Evolutionary conservation across 257 asterid genomes (phyloP).

Genomic region (Nicotiana noctiflora): DNA sequence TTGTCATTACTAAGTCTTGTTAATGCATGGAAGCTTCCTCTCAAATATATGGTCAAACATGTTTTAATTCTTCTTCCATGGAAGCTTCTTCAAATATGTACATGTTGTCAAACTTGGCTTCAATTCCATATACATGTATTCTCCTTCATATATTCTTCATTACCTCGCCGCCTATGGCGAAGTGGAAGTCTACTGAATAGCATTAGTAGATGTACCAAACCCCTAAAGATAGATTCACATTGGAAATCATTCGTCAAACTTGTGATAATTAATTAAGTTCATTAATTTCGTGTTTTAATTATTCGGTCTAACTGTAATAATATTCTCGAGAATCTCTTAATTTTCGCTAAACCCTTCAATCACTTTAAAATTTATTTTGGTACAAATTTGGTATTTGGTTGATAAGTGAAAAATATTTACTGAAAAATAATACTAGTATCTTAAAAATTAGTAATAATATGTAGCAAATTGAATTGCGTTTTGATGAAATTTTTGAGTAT

Average conservation of each 20-base stretch:
- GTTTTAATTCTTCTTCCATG: background rate
- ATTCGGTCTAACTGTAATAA: background rate
- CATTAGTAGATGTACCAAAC: background rate
- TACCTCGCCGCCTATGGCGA: background rate
- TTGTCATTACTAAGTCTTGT: too few relatives aligned
- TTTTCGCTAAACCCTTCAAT: too few relatives aligned
- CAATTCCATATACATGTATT: background rate
- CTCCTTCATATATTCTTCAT: background rate
- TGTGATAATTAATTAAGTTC: too few relatives aligned
- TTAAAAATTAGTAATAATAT: too few relatives aligned
- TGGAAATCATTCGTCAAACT: background rate
- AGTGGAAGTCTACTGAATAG: background rate
- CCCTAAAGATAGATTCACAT: background rate
- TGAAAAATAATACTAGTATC: too few relatives aligned
- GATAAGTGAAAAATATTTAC: too few relatives aligned
- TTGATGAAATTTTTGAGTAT: too few relatives aligned
- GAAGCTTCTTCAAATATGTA: background rate
- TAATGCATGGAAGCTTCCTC: background rate
- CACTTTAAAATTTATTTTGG: too few relatives aligned
- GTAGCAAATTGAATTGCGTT: too few relatives aligned
- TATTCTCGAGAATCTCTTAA: background rate
- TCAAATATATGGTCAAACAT: background rate
- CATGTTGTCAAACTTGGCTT: background rate
- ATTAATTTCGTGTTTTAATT: too few relatives aligned
- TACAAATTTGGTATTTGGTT: too few relatives aligned